Percentiles rank a stretch among this genome's conserved stretches.
phyloP scores from a whole-genome alignment of 2,329 filamentous ascomycete species.

The Curvularia lunata region DNA sequence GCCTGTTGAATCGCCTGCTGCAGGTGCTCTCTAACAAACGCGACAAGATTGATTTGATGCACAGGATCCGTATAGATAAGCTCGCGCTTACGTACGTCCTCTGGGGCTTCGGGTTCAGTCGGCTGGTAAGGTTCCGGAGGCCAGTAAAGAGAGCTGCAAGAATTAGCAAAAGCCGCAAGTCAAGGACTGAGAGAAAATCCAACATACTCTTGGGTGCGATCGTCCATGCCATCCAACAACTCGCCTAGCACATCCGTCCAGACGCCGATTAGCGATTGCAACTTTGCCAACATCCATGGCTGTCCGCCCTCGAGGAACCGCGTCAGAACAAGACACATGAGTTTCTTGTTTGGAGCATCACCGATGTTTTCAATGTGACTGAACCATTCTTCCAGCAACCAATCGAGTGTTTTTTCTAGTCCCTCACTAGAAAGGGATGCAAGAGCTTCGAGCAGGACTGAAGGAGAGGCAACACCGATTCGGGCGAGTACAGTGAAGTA shows the following conservation, averaged over 20 bases:
- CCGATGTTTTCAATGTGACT: conserved; percentile 71
- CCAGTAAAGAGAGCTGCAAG: conserved; percentile 52
- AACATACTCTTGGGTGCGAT: conserved; percentile 49
- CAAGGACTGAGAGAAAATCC: not conserved
- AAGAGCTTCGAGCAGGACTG: conserved; percentile 66
- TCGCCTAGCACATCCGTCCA: conserved; percentile 76
- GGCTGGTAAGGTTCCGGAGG: conserved; percentile 40
- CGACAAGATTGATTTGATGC: conserved; percentile 67
- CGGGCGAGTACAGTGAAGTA: conserved; percentile 85
- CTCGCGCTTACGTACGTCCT: conserved; percentile 56
- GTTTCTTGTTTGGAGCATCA: conserved; percentile 69
- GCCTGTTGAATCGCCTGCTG: conserved; percentile 63
- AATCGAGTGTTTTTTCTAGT: conserved; percentile 49
- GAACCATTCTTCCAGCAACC: conserved; percentile 68
- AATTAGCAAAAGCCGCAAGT: not conserved
- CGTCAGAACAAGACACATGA: conserved; percentile 75
- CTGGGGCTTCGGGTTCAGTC: conserved; percentile 51
- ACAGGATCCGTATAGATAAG: conserved; percentile 68
- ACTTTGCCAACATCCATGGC: conserved; percentile 62
- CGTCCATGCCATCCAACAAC: conserved; percentile 65
- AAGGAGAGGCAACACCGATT: conserved; percentile 74
- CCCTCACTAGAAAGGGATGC: conserved; percentile 43
- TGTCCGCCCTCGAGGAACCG: conserved; percentile 70
- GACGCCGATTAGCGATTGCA: conserved; percentile 77
- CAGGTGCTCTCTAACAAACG: conserved; percentile 69